A percentile compares a stretch with the other conserved stretches of the same genome.
Conservation (phyloP, 768 basidiomycete genomes). For the Royoungia palumana region DNA sequence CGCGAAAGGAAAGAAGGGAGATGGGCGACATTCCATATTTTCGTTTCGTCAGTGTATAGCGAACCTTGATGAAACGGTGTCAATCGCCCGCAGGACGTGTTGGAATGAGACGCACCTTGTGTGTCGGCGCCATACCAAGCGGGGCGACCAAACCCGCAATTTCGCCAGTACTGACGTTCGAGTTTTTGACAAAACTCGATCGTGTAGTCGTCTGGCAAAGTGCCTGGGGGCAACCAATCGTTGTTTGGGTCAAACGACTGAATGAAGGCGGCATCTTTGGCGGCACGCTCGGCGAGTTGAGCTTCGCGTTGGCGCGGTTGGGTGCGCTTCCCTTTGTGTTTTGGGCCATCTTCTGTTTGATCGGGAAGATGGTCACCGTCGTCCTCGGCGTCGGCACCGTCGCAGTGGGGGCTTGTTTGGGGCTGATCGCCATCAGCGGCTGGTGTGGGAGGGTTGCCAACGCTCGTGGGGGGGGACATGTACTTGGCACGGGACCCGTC, state of each 20-base stretch:
- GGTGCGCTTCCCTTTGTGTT: constrained; percentile 42
- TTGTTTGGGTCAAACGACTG: constrained; percentile 65
- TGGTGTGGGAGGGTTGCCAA: constrained; percentile 20
- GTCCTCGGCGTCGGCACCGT: constrained; percentile 15
- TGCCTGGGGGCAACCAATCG: constrained; percentile 80
- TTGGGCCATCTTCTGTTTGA: constrained; percentile 34
- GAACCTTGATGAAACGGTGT: constrained; percentile 42
- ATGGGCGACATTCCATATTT: constrained; percentile 90
- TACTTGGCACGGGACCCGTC: constrained; percentile 8
- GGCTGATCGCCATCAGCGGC: constrained; percentile 4
- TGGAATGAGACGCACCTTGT: constrained; percentile 54
- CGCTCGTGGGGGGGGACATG: constrained; percentile 31
- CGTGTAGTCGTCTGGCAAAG: constrained; percentile 74
- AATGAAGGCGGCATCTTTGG: constrained; percentile 54
- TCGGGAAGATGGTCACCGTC: constrained; percentile 13
- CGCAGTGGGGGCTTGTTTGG: not conserved
- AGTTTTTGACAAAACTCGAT: constrained; percentile 83
- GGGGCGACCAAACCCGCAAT: constrained; percentile 82
- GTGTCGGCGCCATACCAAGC: constrained; percentile 99
- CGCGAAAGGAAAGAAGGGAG: constrained; percentile 85
- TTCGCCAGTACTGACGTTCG: constrained; percentile 91
- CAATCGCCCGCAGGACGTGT: not conserved
- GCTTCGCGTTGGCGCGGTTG: constrained; percentile 45
- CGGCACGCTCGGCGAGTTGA: constrained; percentile 44
- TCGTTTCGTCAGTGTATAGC: constrained; percentile 71